phyloP scores from a whole-genome alignment of 2,329 filamentous ascomycete species.

The Talaromyces sp. region DNA sequence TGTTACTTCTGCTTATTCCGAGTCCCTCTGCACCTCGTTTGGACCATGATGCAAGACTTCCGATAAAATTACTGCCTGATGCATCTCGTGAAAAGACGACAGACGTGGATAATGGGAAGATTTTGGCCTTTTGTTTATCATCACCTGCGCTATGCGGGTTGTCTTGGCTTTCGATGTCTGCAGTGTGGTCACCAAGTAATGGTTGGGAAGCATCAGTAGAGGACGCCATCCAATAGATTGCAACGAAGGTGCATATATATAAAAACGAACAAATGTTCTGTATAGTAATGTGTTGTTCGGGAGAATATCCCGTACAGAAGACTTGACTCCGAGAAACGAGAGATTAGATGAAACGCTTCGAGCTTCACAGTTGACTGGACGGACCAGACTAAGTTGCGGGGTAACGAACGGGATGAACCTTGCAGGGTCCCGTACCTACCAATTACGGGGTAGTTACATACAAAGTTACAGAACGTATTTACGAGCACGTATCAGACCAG shows the following conservation, averaged over 20 bases:
- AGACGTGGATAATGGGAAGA: background rate
- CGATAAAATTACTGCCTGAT: conserved; percentile 4
- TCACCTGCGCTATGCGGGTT: background rate
- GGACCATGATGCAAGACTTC: conserved; percentile 16
- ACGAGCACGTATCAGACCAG: background rate
- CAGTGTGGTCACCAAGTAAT: conserved; percentile 9
- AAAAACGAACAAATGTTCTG: background rate
- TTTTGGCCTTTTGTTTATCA: conserved; percentile 2
- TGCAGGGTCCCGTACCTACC: background rate
- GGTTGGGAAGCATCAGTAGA: conserved; percentile 17
- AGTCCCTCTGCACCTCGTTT: conserved; percentile 1
- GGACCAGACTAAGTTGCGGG: conserved; percentile 5
- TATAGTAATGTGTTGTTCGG: background rate
- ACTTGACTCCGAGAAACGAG: background rate
- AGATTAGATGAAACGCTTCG: background rate
- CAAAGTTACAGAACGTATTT: background rate
- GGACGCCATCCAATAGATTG: conserved; percentile 14
- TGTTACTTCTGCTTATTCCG: conserved; percentile 10
- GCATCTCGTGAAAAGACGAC: background rate
- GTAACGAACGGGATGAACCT: background rate
- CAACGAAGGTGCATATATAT: background rate
- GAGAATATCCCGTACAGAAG: background rate
- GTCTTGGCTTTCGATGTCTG: conserved; percentile 10
- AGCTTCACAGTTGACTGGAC: conserved; percentile 1
- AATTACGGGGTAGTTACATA: background rate